phyloP scores from a whole-genome alignment of 2,329 filamentous ascomycete species.

The Rhinocladiella similis region DNA sequence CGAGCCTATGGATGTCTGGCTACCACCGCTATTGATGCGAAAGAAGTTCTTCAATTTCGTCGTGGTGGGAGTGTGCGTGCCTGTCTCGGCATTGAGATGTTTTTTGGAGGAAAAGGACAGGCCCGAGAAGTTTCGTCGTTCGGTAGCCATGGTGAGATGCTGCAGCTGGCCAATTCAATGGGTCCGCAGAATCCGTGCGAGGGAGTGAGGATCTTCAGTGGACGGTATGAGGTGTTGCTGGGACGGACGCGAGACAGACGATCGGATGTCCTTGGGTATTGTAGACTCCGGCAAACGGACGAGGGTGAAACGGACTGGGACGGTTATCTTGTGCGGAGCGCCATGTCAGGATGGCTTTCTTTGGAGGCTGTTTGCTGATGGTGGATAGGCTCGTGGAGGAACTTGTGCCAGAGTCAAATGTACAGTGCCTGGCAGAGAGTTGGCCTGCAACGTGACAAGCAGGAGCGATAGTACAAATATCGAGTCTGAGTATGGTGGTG shows the following conservation, averaged over 20 bases:
- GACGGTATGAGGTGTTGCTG: not conserved
- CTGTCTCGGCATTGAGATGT: constrained; percentile 41
- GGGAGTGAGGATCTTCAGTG: not conserved
- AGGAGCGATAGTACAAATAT: constrained; percentile 1
- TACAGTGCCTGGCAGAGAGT: not conserved
- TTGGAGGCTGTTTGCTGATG: not conserved
- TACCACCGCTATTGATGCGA: constrained; percentile 60
- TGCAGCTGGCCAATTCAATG: constrained; percentile 31
- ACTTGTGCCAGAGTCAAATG: not conserved
- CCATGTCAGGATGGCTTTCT: constrained; percentile 24
- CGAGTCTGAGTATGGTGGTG: not conserved
- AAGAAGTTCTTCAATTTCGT: constrained; percentile 71
- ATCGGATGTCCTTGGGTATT: not conserved
- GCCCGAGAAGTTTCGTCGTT: constrained; percentile 49
- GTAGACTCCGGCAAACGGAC: not conserved
- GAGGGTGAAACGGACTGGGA: constrained; percentile 7
- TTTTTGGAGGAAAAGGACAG: constrained; percentile 48
- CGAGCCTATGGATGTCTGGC: constrained; percentile 42
- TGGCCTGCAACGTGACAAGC: not conserved
- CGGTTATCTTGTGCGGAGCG: constrained; percentile 21
- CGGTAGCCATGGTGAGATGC: constrained; percentile 40
- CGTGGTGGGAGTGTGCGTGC: constrained; percentile 52
- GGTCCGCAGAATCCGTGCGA: constrained; percentile 25
- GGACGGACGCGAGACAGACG: constrained; percentile 1
- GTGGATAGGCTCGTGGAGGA: not conserved